Percentiles rank a stretch among this genome's conserved stretches.
Evolutionary conservation across 140 eudicot species (phyloP).

Genomic region (Erigeron philadelphicus): DNA sequence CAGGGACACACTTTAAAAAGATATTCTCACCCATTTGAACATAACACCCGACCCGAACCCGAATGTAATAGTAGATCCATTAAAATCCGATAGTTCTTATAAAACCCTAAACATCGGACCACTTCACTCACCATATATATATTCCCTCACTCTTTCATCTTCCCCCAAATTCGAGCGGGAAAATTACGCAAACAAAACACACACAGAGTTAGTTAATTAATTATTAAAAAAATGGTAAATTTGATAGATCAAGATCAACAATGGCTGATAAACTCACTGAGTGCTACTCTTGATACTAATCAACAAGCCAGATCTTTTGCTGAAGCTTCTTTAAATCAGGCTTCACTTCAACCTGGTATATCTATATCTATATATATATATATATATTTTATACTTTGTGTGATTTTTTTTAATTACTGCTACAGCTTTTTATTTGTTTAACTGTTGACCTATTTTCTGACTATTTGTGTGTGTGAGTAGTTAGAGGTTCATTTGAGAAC

Average conservation of each 20-base stretch:
- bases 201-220: neutral
- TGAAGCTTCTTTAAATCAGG: conserved; percentile 83
- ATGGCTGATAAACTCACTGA: conserved; percentile 82
- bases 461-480: too few relatives aligned
- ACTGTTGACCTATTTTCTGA: too few relatives aligned
- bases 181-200: conserved; percentile 27
- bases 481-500: too few relatives aligned
- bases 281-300: conserved; percentile 81
- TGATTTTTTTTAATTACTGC: neutral
- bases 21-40: conserved; percentile 15
- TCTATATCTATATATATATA: neutral
- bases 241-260: conserved; percentile 77
- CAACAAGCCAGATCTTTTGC: conserved; percentile 85
- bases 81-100: neutral
- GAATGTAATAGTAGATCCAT: conserved; percentile 13
- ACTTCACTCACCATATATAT: conserved; percentile 11
- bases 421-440: neutral
- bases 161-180: conserved; percentile 51
- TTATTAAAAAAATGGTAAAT: conserved; percentile 16
- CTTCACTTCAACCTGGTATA: conserved; percentile 84
- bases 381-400: neutral
- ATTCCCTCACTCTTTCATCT: conserved; percentile 29
- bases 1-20: neutral
- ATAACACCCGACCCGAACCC: conserved; percentile 10
- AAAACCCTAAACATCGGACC: conserved; percentile 35